A percentile compares a stretch with the other conserved stretches of the same genome.
phyloP scores from a whole-genome alignment of 2,329 filamentous ascomycete species.

The Fusarium sp. region DNA sequence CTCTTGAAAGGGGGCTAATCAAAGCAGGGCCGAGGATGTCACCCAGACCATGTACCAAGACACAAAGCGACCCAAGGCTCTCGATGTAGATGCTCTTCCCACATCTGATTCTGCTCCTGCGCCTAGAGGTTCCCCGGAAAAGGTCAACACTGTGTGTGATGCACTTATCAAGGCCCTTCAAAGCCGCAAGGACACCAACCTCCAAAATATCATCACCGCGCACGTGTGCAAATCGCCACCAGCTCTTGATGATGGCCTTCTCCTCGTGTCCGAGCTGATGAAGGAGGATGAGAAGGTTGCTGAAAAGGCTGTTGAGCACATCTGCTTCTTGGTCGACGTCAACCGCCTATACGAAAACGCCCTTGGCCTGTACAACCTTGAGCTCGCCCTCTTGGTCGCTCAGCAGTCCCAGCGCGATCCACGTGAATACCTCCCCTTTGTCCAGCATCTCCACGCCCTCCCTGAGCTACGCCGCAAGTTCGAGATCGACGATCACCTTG shows the following conservation, averaged over 20 bases:
- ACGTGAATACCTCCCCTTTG: slow-evolving; percentile 93
- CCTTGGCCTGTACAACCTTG: slow-evolving; percentile 90
- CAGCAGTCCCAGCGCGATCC: slow-evolving; percentile 97
- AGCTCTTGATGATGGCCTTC: slow-evolving; percentile 86
- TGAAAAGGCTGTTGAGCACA: slow-evolving; percentile 93
- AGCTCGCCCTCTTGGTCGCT: slow-evolving; percentile 88
- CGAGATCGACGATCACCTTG: slow-evolving; percentile 89
- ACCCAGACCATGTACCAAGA: slow-evolving; percentile 94
- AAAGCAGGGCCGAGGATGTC: slow-evolving; percentile 84
- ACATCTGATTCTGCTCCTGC: slow-evolving; percentile 24
- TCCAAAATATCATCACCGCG: slow-evolving; percentile 94
- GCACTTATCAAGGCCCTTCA: slow-evolving; percentile 79
- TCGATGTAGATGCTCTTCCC: slow-evolving; percentile 1
- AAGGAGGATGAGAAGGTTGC: slow-evolving; percentile 77
- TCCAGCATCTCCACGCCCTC: slow-evolving; percentile 86
- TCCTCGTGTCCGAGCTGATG: slow-evolving; percentile 81
- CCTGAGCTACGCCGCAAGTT: slow-evolving; percentile 78
- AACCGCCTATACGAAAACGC: slow-evolving; percentile 92
- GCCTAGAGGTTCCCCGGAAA: slow-evolving; percentile 54
- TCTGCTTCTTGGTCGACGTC: slow-evolving; percentile 95
- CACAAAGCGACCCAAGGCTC: slow-evolving; percentile 66
- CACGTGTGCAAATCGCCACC: slow-evolving; percentile 94
- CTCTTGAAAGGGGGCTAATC: slow-evolving; percentile 42
- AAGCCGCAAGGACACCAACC: slow-evolving; percentile 69
- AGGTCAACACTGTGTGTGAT: slow-evolving; percentile 91